These are phyloP conservation scores for Rossbeevera mucosa DNA, from an alignment of 768 basidiomycete genomes.

Conservation along the genomic window DNA sequence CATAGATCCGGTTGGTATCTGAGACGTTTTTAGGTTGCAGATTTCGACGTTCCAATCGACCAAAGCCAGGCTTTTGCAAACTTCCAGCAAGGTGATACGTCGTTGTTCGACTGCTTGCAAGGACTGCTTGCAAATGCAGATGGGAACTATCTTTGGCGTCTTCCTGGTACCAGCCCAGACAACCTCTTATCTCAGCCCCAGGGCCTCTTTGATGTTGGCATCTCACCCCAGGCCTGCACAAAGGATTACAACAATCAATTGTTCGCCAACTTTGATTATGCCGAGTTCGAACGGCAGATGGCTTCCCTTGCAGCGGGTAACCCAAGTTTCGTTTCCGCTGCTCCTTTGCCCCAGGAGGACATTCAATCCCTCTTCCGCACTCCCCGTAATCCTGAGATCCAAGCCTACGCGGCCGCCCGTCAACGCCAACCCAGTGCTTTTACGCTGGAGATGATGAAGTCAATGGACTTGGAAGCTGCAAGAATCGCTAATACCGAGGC, in stretches of 20 bases:
- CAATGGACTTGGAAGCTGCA: constrained; percentile 34
- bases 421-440: constrained; percentile 21
- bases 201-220: constrained; percentile 34
- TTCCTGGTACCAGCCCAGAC: constrained; percentile 31
- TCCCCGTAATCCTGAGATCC: constrained; percentile 9
- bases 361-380: constrained; percentile 20
- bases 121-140: constrained; percentile 30
- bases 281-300: constrained; percentile 7
- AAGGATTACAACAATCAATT: constrained; percentile 12
- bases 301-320: constrained; percentile 1
- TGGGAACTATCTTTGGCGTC: constrained; percentile 35
- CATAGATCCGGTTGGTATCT: background rate
- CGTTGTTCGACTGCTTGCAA: constrained; percentile 24
- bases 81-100: background rate
- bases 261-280: constrained; percentile 24
- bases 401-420: constrained; percentile 9
- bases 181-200: constrained; percentile 31
- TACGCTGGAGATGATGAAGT: constrained; percentile 34
- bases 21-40: constrained; percentile 5
- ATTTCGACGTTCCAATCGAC: constrained; percentile 12
- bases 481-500: constrained; percentile 9
- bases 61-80: constrained; percentile 6
- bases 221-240: constrained; percentile 11
- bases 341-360: constrained; percentile 14
- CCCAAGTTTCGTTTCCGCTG: background rate